phyloP scores from a whole-genome alignment of 495 filamentous ascomycete species.

The Tuber umbilicatum region DNA sequence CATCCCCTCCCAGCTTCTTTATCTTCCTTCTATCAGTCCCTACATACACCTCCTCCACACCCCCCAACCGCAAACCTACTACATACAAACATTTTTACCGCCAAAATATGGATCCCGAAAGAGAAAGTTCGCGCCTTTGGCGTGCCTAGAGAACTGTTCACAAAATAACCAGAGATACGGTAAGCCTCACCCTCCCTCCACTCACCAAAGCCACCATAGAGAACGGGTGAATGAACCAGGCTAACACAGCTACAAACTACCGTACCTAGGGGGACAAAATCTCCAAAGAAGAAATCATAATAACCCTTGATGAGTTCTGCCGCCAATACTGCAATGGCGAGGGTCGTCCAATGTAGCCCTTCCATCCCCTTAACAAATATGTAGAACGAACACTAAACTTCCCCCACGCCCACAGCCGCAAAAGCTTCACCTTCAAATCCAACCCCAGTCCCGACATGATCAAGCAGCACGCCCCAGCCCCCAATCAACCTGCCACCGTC shows the following conservation, averaged over 20 bases:
- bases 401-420: constrained; percentile 60
- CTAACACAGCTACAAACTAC: constrained; percentile 15
- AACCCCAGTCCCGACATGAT: constrained; percentile 76
- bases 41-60: background rate
- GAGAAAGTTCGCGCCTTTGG: constrained; percentile 69
- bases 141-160: constrained; percentile 80
- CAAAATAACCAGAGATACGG: constrained; percentile 78
- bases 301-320: constrained; percentile 70
- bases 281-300: constrained; percentile 76
- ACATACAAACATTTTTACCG: constrained; percentile 2
- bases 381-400: background rate
- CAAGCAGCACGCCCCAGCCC: constrained; percentile 67
- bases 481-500: constrained; percentile 58
- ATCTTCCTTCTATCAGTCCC: background rate
- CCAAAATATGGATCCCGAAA: constrained; percentile 50
- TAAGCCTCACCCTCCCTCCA: constrained; percentile 47
- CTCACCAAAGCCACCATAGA: background rate
- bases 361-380: background rate
- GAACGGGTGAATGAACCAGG: background rate
- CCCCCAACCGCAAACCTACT: background rate
- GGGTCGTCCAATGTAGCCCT: constrained; percentile 49
- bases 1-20: background rate
- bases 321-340: constrained; percentile 58
- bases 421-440: constrained; percentile 75
- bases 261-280: constrained; percentile 75